A percentile compares a stretch with the other conserved stretches of the same genome.
phyloP scores from a whole-genome alignment of 106 monocot species.

The Acanthochlamys bracteata region DNA sequence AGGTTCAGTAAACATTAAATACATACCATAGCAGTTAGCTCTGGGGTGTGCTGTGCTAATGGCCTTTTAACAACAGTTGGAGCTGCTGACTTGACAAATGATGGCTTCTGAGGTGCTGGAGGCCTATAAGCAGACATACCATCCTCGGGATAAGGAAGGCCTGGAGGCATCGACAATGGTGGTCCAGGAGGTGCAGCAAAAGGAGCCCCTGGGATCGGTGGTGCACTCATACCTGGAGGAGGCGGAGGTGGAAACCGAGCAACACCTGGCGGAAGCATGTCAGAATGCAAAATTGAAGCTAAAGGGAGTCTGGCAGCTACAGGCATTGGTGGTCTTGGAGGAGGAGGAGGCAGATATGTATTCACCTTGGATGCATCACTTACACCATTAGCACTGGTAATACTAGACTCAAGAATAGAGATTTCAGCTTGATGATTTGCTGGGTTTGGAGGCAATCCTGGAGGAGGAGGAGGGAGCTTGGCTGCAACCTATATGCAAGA shows the following conservation, averaged over 20 bases:
- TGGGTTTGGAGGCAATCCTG: conserved; percentile 50
- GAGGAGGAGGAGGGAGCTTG: conserved; percentile 58
- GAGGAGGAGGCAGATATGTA: conserved; percentile 45
- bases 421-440: conserved; percentile 16
- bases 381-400: conserved; percentile 1
- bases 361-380: conserved; percentile 24
- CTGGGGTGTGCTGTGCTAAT: conserved; percentile 88
- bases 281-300: conserved; percentile 32
- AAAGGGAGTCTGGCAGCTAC: conserved; percentile 32
- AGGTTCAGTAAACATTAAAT: background rate
- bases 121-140: conserved; percentile 26
- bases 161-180: conserved; percentile 22
- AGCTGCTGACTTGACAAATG: conserved; percentile 94
- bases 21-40: conserved; percentile 92
- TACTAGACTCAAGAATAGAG: conserved; percentile 14
- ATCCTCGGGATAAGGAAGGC: conserved; percentile 30
- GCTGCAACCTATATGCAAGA: conserved; percentile 33
- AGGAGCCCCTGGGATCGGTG: conserved; percentile 31
- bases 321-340: conserved; percentile 34
- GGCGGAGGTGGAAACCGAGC: conserved; percentile 61
- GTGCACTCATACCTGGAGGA: conserved; percentile 40
- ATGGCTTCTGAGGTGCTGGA: conserved; percentile 65
- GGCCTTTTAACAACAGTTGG: conserved; percentile 98
- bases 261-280: conserved; percentile 61
- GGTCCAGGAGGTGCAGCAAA: conserved; percentile 48